Evolutionary conservation across 176 grass and related monocot genomes (phyloP).

Genomic region (Phragmites australis): DNA sequence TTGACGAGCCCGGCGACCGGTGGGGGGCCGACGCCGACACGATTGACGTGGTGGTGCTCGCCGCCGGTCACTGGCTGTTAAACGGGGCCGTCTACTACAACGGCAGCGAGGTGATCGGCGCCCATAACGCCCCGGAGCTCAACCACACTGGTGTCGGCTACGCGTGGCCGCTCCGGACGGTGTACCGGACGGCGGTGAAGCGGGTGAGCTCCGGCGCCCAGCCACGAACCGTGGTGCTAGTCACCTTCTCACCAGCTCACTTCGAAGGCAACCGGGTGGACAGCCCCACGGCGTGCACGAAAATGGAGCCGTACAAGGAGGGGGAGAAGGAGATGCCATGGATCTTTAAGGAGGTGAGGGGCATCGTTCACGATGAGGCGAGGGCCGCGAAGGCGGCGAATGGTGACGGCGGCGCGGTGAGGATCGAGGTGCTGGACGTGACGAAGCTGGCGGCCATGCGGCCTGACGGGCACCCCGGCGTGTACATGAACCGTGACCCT

Average conservation of each 20-base stretch:
- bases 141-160: slow-evolving; percentile 63
- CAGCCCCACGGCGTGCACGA: slow-evolving; percentile 50
- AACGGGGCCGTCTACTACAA: slow-evolving; percentile 49
- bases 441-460: slow-evolving; percentile 65
- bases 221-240: slow-evolving; percentile 32
- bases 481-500: slow-evolving; percentile 63
- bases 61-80: slow-evolving; percentile 61
- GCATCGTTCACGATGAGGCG: slow-evolving; percentile 53
- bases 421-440: slow-evolving; percentile 68
- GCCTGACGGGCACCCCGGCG: slow-evolving; percentile 68
- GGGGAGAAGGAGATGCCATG: slow-evolving; percentile 53
- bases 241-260: slow-evolving; percentile 63
- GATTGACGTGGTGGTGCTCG: slow-evolving; percentile 51
- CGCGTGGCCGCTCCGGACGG: slow-evolving; percentile 50
- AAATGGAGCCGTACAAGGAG: slow-evolving; percentile 48
- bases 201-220: slow-evolving; percentile 20
- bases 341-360: slow-evolving; percentile 47
- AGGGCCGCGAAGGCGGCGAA: background rate
- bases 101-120: slow-evolving; percentile 47
- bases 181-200: slow-evolving; percentile 4
- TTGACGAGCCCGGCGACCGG: slow-evolving; percentile 32
- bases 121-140: slow-evolving; percentile 23
- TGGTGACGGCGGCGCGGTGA: background rate
- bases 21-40: slow-evolving; percentile 45
- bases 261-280: slow-evolving; percentile 52